Conservation (phyloP, 345 rosid species). For the Linum usitatissimum region DNA sequence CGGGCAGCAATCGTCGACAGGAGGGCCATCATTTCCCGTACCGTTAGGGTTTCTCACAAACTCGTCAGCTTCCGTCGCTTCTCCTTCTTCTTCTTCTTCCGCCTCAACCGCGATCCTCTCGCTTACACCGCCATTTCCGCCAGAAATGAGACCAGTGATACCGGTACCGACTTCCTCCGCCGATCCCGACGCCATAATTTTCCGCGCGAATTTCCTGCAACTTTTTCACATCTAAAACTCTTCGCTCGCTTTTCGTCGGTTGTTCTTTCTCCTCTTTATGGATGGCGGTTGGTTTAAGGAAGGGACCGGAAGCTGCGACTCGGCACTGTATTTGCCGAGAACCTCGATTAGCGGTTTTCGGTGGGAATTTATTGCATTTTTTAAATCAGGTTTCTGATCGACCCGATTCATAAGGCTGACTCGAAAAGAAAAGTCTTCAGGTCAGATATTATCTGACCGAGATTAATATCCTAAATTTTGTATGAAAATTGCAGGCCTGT, state of each 20-base stretch:
- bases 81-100: conserved; percentile 2
- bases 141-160: background rate
- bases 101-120: background rate
- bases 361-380: background rate
- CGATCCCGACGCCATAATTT: background rate
- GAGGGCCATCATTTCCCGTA: conserved; percentile 24
- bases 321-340: background rate
- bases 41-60: conserved; percentile 16
- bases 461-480: too few species aligned
- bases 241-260: background rate
- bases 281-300: background rate
- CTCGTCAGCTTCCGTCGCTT: conserved; percentile 10
- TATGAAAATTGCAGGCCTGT: too few species aligned
- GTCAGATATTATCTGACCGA: too few species aligned
- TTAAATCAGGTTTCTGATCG: background rate
- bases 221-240: background rate
- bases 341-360: background rate
- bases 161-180: background rate
- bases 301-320: background rate
- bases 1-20: conserved; percentile 72
- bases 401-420: too few species aligned
- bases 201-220: background rate
- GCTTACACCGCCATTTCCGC: background rate
- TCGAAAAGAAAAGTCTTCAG: too few species aligned
- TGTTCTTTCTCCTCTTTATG: background rate